Percentiles rank a stretch among this genome's conserved stretches.
Evolutionary conservation across 2,329 filamentous ascomycete species (phyloP).

Genomic region (Leptographium wingfieldii): DNA sequence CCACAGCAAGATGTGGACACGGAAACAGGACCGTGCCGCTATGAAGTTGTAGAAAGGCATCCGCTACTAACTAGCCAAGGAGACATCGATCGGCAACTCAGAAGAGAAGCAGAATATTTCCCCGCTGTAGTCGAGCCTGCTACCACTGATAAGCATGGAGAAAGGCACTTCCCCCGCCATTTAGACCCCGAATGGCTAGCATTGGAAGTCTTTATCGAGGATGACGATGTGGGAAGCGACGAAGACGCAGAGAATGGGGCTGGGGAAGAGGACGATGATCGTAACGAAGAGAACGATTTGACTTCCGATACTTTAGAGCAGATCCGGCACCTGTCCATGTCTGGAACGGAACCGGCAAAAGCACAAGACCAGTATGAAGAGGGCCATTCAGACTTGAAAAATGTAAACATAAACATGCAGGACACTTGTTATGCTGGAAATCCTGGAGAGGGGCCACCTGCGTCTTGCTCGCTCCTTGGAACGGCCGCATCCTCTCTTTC

Average conservation of each 20-base stretch:
- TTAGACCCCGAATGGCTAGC: constrained; percentile 87
- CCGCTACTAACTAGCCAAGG: constrained; percentile 25
- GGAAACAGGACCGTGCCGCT: constrained; percentile 11
- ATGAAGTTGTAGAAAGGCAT: constrained; percentile 2
- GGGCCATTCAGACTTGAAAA: background rate
- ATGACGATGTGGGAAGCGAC: constrained; percentile 31
- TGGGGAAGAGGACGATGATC: background rate
- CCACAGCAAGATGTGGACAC: constrained; percentile 8
- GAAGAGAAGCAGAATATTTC: constrained; percentile 18
- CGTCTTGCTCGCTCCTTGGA: constrained; percentile 34
- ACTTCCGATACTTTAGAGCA: background rate
- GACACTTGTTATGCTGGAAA: too few species aligned
- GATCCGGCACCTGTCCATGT: constrained; percentile 26
- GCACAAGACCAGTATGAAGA: background rate
- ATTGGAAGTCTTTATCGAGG: constrained; percentile 68
- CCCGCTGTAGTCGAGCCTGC: background rate
- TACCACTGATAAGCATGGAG: background rate
- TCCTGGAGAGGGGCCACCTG: constrained; percentile 14
- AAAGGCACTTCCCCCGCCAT: constrained; percentile 55
- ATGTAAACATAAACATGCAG: too few species aligned
- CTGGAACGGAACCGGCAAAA: constrained; percentile 4
- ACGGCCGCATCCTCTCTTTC: constrained; percentile 49
- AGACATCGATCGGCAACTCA: constrained; percentile 34
- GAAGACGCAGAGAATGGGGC: constrained; percentile 20
- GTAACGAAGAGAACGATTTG: background rate